Percentiles rank a stretch among this genome's conserved stretches.
These are phyloP conservation scores for Pezicula radicicola DNA, from an alignment of 2,329 filamentous ascomycete genomes.

Conservation along the genomic window DNA sequence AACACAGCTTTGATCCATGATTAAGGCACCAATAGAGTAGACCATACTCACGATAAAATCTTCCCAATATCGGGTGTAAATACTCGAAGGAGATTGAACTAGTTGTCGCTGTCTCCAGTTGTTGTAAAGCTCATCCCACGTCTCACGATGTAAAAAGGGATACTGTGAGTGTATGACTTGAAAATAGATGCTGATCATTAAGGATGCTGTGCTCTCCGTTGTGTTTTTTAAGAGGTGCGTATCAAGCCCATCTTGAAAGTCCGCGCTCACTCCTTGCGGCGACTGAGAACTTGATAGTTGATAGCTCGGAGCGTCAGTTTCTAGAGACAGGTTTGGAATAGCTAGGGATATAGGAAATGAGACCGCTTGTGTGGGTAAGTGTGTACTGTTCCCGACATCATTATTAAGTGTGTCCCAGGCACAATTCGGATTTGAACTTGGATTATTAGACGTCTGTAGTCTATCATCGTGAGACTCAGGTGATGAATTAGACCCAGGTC, in stretches of 20 bases:
- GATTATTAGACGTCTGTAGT: not conserved
- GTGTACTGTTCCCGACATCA: not conserved
- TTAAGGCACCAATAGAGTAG: not conserved
- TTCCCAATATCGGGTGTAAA: not conserved
- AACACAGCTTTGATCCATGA: not conserved
- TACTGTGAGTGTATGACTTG: not conserved
- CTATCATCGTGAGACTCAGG: not conserved
- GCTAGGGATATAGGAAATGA: not conserved
- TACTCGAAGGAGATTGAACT: not conserved
- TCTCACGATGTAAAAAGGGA: not conserved
- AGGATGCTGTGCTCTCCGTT: not conserved
- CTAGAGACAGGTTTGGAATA: not conserved
- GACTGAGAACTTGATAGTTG: not conserved
- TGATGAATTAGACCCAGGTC: not conserved
- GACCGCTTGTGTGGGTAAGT: not conserved
- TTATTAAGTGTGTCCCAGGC: not conserved
- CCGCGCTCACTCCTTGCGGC: not conserved
- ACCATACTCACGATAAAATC: not conserved
- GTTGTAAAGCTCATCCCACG: not conserved
- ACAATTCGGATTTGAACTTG: not conserved
- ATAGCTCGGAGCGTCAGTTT: not conserved
- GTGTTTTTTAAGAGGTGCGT: not conserved
- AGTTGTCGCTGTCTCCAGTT: not conserved
- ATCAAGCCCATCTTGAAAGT: not conserved
- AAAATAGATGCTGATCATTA: not conserved